Evolutionary conservation across 2,329 filamentous ascomycete genomes (phyloP).

Genomic region (Spiromastix sp.): DNA sequence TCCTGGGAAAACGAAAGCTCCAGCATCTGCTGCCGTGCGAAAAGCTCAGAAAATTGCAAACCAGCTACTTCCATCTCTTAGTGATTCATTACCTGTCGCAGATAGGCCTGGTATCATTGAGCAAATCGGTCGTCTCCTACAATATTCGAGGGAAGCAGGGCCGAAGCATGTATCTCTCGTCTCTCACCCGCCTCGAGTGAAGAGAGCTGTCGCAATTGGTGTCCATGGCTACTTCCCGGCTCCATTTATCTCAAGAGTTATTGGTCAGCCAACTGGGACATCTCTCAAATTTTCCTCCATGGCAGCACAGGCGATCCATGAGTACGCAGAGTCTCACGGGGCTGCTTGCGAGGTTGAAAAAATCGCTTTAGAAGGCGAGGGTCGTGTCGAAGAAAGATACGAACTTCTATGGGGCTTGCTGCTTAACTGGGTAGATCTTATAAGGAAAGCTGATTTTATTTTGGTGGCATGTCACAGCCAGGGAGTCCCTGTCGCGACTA

Average conservation of each 20-base stretch:
- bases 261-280: constrained; percentile 91
- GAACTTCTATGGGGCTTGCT: constrained; percentile 90
- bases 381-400: constrained; percentile 79
- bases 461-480: constrained; percentile 92
- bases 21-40: constrained; percentile 5
- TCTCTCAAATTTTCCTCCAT: constrained; percentile 88
- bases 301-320: constrained; percentile 69
- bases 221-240: constrained; percentile 92
- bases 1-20: constrained; percentile 1
- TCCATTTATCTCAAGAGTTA: constrained; percentile 72
- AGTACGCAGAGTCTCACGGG: constrained; percentile 67
- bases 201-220: constrained; percentile 82
- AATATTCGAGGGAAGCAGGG: constrained; percentile 45
- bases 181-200: constrained; percentile 60
- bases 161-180: constrained; percentile 63
- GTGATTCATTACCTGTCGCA: constrained; percentile 35
- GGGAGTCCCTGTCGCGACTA: constrained; percentile 85
- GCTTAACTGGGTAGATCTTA: constrained; percentile 87
- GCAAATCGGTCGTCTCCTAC: constrained; percentile 34
- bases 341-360: constrained; percentile 80
- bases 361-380: constrained; percentile 88
- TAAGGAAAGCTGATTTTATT: constrained; percentile 79
- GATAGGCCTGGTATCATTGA: constrained; percentile 56
- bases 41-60: constrained; percentile 28
- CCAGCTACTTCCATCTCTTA: constrained; percentile 38